Evolutionary conservation across 441 rosid species (phyloP).

Genomic region (Melastoma candidum): DNA sequence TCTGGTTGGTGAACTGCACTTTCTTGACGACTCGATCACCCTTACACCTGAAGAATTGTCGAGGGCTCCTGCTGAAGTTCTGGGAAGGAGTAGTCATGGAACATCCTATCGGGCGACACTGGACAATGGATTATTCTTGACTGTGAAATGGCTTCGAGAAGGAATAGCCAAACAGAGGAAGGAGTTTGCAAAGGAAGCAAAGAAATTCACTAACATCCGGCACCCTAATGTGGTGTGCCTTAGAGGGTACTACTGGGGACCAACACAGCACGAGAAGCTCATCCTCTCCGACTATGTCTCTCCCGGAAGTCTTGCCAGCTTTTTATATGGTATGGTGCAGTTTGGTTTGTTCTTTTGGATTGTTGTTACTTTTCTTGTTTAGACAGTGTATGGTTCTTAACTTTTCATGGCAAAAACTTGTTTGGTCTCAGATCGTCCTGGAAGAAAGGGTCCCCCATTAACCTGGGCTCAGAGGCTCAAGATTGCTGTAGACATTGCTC

Average conservation of each 20-base stretch:
- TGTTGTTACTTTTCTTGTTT: too few relatives aligned
- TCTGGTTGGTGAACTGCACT: constrained; percentile 20
- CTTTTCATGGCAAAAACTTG: constrained; percentile 6
- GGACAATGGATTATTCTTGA: constrained; percentile 17
- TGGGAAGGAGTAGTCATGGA: constrained; percentile 29
- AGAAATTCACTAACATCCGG: constrained; percentile 23
- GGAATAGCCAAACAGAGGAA: constrained; percentile 26
- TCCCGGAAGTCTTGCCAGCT: constrained; percentile 96
- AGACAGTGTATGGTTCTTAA: too few relatives aligned
- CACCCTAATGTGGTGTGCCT: constrained; percentile 91
- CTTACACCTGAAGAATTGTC: constrained; percentile 29
- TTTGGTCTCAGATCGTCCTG: constrained; percentile 69
- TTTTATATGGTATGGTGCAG: constrained; percentile 60
- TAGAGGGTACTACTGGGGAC: constrained; percentile 99
- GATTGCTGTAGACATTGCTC: constrained; percentile 86
- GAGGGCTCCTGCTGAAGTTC: constrained; percentile 23
- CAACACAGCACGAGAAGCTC: constrained; percentile 96
- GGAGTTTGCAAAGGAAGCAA: constrained; percentile 28
- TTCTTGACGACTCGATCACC: constrained; percentile 17
- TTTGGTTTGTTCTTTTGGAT: too few relatives aligned
- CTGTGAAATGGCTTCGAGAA: constrained; percentile 26
- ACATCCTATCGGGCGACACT: constrained; percentile 23
- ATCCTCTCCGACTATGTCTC: constrained; percentile 89
- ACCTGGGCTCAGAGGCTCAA: constrained; percentile 85
- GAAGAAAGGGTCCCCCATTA: constrained; percentile 75